Evolutionary conservation across 2,329 filamentous ascomycete genomes (phyloP), one percentile per base, ranked within the genome.

Genomic region (Dothideomycetes sp.): DNA sequence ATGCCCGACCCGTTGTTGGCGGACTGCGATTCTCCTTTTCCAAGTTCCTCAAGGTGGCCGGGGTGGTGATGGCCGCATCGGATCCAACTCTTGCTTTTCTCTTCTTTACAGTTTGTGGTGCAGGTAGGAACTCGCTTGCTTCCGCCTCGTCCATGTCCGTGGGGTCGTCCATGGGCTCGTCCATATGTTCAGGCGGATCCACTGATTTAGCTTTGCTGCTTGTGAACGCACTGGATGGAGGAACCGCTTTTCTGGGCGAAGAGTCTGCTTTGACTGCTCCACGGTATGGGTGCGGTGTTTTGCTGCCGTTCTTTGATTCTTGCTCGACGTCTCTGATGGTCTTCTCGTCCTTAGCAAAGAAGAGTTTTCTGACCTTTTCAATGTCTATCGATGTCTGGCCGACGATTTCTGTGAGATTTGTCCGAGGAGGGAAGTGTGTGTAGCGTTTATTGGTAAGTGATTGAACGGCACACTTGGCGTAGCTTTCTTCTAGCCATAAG

Each of bases 401-500:
- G 44, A 94, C 84, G 41, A 96, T 77, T 60, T 96, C 91, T 37
- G 87, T 84, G 5, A 98, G 71, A 57, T 98, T 96, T 2, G 89
- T 96, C 43, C 87, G 76, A 9, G 74, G 73, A 12, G 91, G 91
- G 50, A 96, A 98, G 56, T 87, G 80, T 1, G 75, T 85, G 57
- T 94, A 98, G 47, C 82, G 80, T 7, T 74, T 69, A 37, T 84
- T 76, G 4, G 82, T 82, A 16, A 88, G 65, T 1, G 76, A 75
- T 57, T 85, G 82, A 44, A 82, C 67, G 54, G 83, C 74, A 66
- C 87, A 94, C 57, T 83, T 86, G 2, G 89, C 86, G 56, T 96
- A 98, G 61, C 87, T 93, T 56, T 98, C 91, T 61, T 98, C 91
- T 32, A 98, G 73, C 91, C 91, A 98, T 1, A 98, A 71, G 58